phyloP scores from a whole-genome alignment of 352 stramenopile genomes.

The Globisporangium nagaii region DNA sequence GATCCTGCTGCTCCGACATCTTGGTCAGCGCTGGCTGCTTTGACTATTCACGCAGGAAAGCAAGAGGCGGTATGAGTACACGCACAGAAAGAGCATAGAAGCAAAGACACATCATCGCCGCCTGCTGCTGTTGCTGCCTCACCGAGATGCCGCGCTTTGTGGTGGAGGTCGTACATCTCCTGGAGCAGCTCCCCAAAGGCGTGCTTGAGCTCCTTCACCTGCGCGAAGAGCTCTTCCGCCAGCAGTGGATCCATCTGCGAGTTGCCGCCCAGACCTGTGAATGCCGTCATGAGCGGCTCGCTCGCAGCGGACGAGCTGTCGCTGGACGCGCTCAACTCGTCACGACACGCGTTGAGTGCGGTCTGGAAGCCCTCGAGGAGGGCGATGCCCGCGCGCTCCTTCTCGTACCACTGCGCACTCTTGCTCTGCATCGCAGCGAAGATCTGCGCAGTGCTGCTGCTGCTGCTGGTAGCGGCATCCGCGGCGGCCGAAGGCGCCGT shows the following conservation, averaged over 20 bases:
- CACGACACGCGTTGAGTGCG: slow-evolving; percentile 40
- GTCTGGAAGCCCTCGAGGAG: slow-evolving; percentile 67
- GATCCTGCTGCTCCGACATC: slow-evolving; percentile 4
- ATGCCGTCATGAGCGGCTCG: slow-evolving; percentile 2
- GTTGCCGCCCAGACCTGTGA: slow-evolving; percentile 27
- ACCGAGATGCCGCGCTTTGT: slow-evolving; percentile 27
- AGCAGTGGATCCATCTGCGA: slow-evolving; percentile 61
- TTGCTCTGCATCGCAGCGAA: slow-evolving; percentile 46
- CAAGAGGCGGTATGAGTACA: too few relatives aligned
- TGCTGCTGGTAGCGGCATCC: background rate
- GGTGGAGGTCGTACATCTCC: slow-evolving; percentile 54
- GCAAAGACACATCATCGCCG: too few relatives aligned
- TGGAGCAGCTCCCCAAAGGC: slow-evolving; percentile 48
- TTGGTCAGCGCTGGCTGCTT: background rate
- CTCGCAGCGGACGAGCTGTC: too few relatives aligned
- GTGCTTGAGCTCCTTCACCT: slow-evolving; percentile 41
- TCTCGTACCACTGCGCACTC: slow-evolving; percentile 41
- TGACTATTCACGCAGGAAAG: too few relatives aligned
- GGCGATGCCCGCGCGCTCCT: slow-evolving; percentile 59
- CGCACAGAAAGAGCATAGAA: background rate
- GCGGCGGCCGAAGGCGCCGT: background rate
- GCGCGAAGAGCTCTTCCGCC: slow-evolving; percentile 56
- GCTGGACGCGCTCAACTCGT: slow-evolving; percentile 5
- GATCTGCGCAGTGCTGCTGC: slow-evolving; percentile 11
- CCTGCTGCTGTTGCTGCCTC: background rate